These are phyloP conservation scores for Botrytis galanthina DNA, from an alignment of 2,329 filamentous ascomycete genomes.

Conservation along the genomic window DNA sequence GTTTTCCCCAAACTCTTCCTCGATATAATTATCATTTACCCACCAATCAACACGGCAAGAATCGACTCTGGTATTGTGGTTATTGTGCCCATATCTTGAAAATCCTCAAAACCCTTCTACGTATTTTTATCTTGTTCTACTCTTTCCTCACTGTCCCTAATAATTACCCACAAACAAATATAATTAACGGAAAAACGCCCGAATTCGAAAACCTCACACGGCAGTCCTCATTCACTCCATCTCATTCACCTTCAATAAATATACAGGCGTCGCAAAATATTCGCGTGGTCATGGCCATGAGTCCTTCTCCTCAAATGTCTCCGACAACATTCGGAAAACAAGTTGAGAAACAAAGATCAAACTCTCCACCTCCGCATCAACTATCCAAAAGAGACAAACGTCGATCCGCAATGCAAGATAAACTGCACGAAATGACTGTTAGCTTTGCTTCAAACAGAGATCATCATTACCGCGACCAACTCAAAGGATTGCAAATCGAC, in stretches of 20 bases:
- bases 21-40: not conserved
- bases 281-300: slow-evolving; percentile 31
- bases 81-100: not conserved
- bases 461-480: slow-evolving; percentile 80
- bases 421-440: slow-evolving; percentile 70
- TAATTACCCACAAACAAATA: not conserved
- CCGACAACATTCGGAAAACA: slow-evolving; percentile 33
- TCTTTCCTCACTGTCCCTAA: not conserved
- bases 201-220: not conserved
- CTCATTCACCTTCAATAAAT: not conserved
- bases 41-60: not conserved
- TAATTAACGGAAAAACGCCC: not conserved
- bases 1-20: not conserved
- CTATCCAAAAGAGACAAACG: slow-evolving; percentile 86
- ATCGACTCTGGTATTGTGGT: not conserved
- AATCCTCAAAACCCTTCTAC: slow-evolving; percentile 3
- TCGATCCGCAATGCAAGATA: slow-evolving; percentile 77
- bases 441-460: slow-evolving; percentile 80
- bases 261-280: not conserved
- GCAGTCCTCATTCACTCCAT: not conserved
- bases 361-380: slow-evolving; percentile 36
- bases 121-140: slow-evolving; percentile 13
- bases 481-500: slow-evolving; percentile 89
- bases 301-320: slow-evolving; percentile 36
- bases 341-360: slow-evolving; percentile 35